A percentile compares a stretch with the other conserved stretches of the same genome.
phyloP scores from a whole-genome alignment of 176 grass and related monocot species.

The Neostapfia colusana region DNA sequence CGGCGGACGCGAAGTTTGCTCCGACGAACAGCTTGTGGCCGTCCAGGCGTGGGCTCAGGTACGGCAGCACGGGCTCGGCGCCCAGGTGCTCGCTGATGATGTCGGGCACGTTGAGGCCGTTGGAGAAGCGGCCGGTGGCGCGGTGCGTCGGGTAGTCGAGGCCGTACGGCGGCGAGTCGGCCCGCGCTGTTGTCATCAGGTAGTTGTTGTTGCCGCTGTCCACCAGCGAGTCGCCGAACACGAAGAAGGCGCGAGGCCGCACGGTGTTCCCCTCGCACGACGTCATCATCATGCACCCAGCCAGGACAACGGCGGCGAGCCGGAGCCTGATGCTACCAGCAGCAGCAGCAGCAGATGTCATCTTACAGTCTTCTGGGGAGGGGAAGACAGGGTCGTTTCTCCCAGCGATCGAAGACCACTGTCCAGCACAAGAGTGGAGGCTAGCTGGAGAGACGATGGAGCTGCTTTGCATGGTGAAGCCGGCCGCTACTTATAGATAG shows the following conservation, averaged over 20 bases:
- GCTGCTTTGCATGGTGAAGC: not conserved
- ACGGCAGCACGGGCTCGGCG: conserved; percentile 46
- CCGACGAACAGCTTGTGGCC: conserved; percentile 46
- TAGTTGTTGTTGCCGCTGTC: conserved; percentile 72
- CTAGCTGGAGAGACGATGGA: not conserved
- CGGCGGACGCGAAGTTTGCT: conserved; percentile 64
- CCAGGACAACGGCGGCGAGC: not conserved
- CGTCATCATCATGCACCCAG: not conserved
- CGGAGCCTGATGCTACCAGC: not conserved
- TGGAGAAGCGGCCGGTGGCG: no score
- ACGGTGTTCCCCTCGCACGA: not conserved
- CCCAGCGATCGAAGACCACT: no score
- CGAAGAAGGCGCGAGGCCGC: conserved; percentile 45
- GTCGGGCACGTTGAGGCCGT: conserved; percentile 58
- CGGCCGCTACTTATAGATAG: not conserved
- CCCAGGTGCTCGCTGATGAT: conserved; percentile 65
- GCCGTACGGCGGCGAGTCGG: no score
- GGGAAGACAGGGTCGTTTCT: no score
- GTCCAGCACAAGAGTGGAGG: no score
- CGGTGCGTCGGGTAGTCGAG: no score
- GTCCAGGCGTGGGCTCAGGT: conserved; percentile 54
- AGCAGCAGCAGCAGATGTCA: no score
- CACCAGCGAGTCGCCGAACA: conserved; percentile 68
- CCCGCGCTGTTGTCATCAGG: conserved; percentile 50
- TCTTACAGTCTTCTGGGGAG: no score